Evolutionary conservation across 2,329 filamentous ascomycete genomes (phyloP), one percentile per base, ranked within the genome.

Genomic region (Diatrype stigma): DNA sequence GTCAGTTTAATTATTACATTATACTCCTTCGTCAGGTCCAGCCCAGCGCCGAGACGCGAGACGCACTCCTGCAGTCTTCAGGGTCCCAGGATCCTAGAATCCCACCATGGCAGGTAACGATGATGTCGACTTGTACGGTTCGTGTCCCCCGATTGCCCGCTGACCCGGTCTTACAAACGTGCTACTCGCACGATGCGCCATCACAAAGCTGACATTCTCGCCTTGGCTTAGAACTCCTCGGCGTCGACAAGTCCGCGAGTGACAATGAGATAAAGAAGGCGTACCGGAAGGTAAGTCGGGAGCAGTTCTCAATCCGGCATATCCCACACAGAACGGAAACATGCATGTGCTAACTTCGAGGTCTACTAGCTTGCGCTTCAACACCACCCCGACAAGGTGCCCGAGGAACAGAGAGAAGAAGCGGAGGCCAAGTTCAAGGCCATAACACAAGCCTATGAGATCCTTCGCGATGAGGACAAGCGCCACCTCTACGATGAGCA

Each of bases 381-480:
- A 68, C 89, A 91, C 66, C 94, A 99, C 67, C 94, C 94, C 45
- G 94, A 99, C 75, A 99, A 99, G 75, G 94, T 96, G 51, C 79
- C 91, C 61, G 90, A 93, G 71, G 84, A 88, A 26, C 85, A 92
- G 66, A 87, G 93, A 60, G 86, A 85, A 67, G 88, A 87, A 60
- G 90, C 94, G 54, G 94, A 97, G 70, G 79, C 85, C 66, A 91
- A 86, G 66, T 99, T 99, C 84, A 99, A 99, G 75, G 77, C 85
- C 50, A 86, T 96, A 51, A 92, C 89, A 53, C 87, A 95, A 73
- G 94, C 94, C 61, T 99, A 99, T 77, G 94, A 99, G 68, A 97
- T 99, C 67, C 90, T 99, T 50, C 87, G 84, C 73, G 93, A 99
- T 78, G 93, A 97, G 56, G 85, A 97, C 55, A 96, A 96, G 71